phyloP scores from a whole-genome alignment of 768 basidiomycete genomes.

The Pleurotus sapidus region DNA sequence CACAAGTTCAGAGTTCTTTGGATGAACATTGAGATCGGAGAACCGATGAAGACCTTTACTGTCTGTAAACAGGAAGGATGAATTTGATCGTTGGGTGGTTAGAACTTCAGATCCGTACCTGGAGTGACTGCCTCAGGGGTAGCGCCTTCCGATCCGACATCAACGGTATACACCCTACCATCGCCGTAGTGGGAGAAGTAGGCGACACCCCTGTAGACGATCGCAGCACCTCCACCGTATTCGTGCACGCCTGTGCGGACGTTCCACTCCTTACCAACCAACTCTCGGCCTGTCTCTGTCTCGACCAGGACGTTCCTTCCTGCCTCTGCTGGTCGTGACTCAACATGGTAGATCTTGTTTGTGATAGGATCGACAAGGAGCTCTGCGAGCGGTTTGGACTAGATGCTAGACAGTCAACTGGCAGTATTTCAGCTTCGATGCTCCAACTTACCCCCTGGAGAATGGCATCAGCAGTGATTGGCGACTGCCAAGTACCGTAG shows the following conservation, averaged over 20 bases:
- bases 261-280: slow-evolving; percentile 52
- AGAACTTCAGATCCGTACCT: slow-evolving; percentile 30
- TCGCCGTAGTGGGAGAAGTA: slow-evolving; percentile 61
- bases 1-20: slow-evolving; percentile 38
- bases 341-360: slow-evolving; percentile 11
- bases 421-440: too few relatives aligned
- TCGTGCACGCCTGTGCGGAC: slow-evolving; percentile 61
- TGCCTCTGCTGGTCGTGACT: slow-evolving; percentile 11
- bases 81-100: not conserved
- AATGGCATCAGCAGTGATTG: slow-evolving; percentile 47
- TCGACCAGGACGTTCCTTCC: slow-evolving; percentile 41
- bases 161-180: slow-evolving; percentile 48
- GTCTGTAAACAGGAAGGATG: slow-evolving; percentile 18
- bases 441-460: slow-evolving; percentile 34
- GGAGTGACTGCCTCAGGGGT: slow-evolving; percentile 49
- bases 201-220: slow-evolving; percentile 43
- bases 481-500: slow-evolving; percentile 57
- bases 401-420: slow-evolving; percentile 13
- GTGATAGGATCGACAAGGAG: slow-evolving; percentile 12
- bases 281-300: slow-evolving; percentile 33
- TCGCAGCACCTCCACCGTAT: slow-evolving; percentile 66
- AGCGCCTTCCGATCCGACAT: slow-evolving; percentile 8
- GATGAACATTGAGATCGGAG: slow-evolving; percentile 53
- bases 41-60: slow-evolving; percentile 41
- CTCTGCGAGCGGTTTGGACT: slow-evolving; percentile 12